Conservation (phyloP, 1,284 basidiomycete species). For the Ganoderma boninense region DNA sequence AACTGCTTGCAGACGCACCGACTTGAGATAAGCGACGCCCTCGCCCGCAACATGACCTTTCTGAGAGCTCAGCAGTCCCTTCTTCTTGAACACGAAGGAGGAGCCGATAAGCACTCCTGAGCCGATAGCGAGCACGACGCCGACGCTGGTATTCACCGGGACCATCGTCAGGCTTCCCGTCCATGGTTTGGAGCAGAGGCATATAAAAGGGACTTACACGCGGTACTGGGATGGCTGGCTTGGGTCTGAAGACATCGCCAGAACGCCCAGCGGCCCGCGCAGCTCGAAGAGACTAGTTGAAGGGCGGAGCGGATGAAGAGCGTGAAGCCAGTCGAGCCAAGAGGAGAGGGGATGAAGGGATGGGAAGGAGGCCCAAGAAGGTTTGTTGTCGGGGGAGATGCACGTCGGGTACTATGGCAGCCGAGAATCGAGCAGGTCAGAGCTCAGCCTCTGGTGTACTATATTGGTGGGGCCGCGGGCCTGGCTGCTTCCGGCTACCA, state of each 20-base stretch:
- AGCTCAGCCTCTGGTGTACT: no score
- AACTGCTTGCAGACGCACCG: conserved; percentile 38
- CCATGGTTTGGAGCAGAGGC: neutral
- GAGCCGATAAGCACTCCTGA: conserved; percentile 71
- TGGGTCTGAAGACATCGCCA: conserved; percentile 7
- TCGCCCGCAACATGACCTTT: conserved; percentile 63
- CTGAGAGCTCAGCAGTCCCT: conserved; percentile 50
- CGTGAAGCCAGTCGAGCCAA: neutral
- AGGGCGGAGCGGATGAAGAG: neutral
- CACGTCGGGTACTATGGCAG: neutral
- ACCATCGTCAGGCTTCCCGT: neutral
- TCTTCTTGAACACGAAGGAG: conserved; percentile 70
- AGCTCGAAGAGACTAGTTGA: neutral
- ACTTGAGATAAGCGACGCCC: conserved; percentile 71
- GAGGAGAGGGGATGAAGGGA: neutral
- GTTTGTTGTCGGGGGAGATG: neutral
- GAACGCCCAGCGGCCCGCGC: neutral
- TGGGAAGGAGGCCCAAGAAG: conserved; percentile 1
- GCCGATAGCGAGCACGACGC: conserved; percentile 53
- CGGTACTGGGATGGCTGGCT: conserved; percentile 27
- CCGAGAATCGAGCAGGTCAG: neutral
- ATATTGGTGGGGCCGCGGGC: neutral
- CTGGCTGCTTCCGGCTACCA: neutral
- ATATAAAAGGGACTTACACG: conserved; percentile 17
- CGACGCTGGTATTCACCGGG: conserved; percentile 30